Percentiles rank a stretch among this genome's conserved stretches.
phyloP scores from a whole-genome alignment of 768 basidiomycete genomes.

The Rhizopogon roseolus region DNA sequence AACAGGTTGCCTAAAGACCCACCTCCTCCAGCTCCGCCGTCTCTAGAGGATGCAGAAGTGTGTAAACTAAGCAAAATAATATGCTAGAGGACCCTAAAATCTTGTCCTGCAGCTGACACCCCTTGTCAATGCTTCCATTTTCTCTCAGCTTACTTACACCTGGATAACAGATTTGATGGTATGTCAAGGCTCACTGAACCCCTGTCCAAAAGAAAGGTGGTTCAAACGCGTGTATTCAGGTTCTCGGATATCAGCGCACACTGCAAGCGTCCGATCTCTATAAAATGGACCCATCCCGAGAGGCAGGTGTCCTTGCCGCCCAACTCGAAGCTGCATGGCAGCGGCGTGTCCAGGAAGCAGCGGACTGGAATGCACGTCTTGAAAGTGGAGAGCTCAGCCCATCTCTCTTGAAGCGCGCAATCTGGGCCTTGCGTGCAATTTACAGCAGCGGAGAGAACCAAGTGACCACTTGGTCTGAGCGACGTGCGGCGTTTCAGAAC shows the following conservation, averaged over 20 bases:
- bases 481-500: constrained; percentile 28
- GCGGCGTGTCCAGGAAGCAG: constrained; percentile 40
- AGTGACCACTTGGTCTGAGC: constrained; percentile 19
- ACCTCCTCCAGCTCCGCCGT: constrained; percentile 51
- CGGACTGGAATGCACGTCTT: constrained; percentile 52
- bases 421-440: constrained; percentile 33
- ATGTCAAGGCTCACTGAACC: too few relatives aligned
- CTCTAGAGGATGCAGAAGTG: constrained; percentile 53
- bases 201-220: too few relatives aligned
- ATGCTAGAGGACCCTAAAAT: background rate
- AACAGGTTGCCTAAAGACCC: constrained; percentile 51
- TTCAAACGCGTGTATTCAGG: constrained; percentile 22
- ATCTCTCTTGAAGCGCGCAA: constrained; percentile 27
- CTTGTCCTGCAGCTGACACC: constrained; percentile 43
- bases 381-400: constrained; percentile 41
- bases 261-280: constrained; percentile 73
- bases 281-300: constrained; percentile 51
- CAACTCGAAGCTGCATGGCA: constrained; percentile 55
- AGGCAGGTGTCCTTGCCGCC: constrained; percentile 44
- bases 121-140: constrained; percentile 48
- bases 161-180: constrained; percentile 66
- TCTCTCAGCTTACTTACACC: constrained; percentile 57
- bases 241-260: constrained; percentile 65
- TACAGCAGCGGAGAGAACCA: constrained; percentile 3
- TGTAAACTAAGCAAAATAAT: constrained; percentile 3